phyloP scores from a whole-genome alignment of 768 basidiomycete genomes.

The Tubosaeta sp. region DNA sequence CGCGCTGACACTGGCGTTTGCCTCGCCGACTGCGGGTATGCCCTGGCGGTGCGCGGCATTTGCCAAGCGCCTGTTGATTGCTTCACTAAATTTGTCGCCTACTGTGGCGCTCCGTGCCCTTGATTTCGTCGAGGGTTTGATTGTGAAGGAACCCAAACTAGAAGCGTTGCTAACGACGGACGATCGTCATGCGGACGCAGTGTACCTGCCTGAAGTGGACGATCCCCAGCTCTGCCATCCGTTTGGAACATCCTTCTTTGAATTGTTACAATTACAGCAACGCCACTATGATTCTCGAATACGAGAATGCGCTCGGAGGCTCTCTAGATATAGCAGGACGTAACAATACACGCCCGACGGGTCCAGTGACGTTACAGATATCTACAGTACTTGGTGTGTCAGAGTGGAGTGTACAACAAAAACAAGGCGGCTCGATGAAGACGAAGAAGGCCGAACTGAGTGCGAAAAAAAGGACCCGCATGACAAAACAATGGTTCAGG shows the following conservation, averaged over 20 bases:
- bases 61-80: conserved; percentile 83
- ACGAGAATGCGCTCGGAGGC: conserved; percentile 56
- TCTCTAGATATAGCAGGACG: conserved; percentile 43
- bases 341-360: conserved; percentile 30
- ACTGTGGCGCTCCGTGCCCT: conserved; percentile 60
- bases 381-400: conserved; percentile 30
- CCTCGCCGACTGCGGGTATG: conserved; percentile 60
- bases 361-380: conserved; percentile 28
- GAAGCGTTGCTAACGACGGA: conserved; percentile 84
- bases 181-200: conserved; percentile 79
- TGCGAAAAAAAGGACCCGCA: conserved; percentile 8
- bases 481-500: conserved; percentile 17
- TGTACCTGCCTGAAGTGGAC: conserved; percentile 81
- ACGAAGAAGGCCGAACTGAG: conserved; percentile 13
- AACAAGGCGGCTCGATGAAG: conserved; percentile 16
- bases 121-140: conserved; percentile 65
- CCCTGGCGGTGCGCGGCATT: conserved; percentile 86
- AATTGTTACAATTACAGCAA: conserved; percentile 61
- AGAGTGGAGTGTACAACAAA: conserved; percentile 23
- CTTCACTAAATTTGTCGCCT: conserved; percentile 79
- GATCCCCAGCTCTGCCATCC: conserved; percentile 83
- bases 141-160: conserved; percentile 75
- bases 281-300: conserved; percentile 67
- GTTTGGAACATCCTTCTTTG: conserved; percentile 85
- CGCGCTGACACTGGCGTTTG: conserved; percentile 77